Base-by-base conservation (phyloP, 2,329 filamentous ascomycete genomes). In the Phyllosticta capitalensis region DNA sequence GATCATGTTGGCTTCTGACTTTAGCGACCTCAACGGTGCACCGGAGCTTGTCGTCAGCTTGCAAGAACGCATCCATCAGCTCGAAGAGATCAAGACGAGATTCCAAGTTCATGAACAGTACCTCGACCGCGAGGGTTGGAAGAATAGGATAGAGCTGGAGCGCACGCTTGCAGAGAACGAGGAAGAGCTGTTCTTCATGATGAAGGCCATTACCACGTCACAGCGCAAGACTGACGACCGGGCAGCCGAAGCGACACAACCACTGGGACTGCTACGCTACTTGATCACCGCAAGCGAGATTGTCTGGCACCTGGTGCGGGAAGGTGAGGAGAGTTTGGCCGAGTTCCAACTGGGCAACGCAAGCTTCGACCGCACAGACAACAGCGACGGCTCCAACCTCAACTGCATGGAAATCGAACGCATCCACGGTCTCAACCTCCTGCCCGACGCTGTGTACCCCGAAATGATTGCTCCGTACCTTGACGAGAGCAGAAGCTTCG, bases 161-260 rank as follows among this genome's bases (percentile, higher is more conserved):
- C 87, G 89, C 56, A 94, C 99, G 69, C 78, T 99, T 55, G 84
- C 90, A 9, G 85, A 85, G 20, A 96, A 90, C 68, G 94, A 97
- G 71, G 94, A 99, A 67, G 95, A 99, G 72, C 76, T 99, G 9
- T 99, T 99, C 80, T 99, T 99, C 76, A 89, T 99, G 79, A 97
- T 99, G 94, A 97, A 99, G 68, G 95, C 94, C 48, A 99, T 99
- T 70, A 99, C 94, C 1, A 95, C 91, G 2, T 95, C 92, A 5
- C 94, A 99, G 73, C 82, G 91, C 61, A 94, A 92, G 70, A 86
- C 85, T 63, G 85, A 88, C 56, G 90, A 95, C 62, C 67, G 72
- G 24, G 83, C 82, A 53, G 74, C 75, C 45, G 72, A 77, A 57
- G 79, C 84, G 55, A 83, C 85, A 6, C 83, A 90, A 63, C 87